These are phyloP conservation scores for Globisporangium sylvaticum DNA, from an alignment of 352 stramenopile genomes.

Conservation along the genomic window DNA sequence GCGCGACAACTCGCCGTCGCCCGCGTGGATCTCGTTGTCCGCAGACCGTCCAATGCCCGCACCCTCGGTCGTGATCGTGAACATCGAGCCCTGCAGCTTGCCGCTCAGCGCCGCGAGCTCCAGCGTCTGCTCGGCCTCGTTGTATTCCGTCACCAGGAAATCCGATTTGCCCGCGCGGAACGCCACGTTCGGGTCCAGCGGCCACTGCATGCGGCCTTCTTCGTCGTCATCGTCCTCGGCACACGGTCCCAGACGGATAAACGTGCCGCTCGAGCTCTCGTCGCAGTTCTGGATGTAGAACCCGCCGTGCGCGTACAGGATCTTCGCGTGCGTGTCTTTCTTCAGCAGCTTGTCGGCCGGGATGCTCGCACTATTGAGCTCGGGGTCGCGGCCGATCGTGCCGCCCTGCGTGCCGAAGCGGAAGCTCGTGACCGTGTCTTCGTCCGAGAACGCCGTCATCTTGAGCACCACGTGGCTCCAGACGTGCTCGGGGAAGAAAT, in stretches of 20 bases:
- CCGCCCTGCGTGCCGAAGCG: conserved; percentile 48
- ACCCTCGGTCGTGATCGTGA: conserved; percentile 83
- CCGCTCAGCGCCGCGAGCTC: conserved; percentile 56
- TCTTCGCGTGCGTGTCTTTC: conserved; percentile 41
- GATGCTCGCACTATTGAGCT: conserved; percentile 58
- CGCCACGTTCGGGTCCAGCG: conserved; percentile 45
- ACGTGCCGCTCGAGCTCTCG: conserved; percentile 56
- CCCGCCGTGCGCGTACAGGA: conserved; percentile 49
- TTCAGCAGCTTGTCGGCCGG: conserved; percentile 69
- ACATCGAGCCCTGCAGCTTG: conserved; percentile 67
- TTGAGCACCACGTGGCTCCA: conserved; percentile 80
- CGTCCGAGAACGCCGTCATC: conserved; percentile 77
- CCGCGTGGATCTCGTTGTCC: conserved; percentile 91
- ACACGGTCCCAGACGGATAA: conserved; percentile 52
- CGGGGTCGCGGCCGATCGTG: conserved; percentile 41
- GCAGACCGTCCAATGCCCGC: conserved; percentile 81
- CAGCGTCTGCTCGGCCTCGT: conserved; percentile 49
- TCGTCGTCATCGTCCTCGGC: conserved; percentile 26
- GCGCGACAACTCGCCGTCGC: conserved; percentile 93
- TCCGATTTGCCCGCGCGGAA: conserved; percentile 84
- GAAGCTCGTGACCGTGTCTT: conserved; percentile 75
- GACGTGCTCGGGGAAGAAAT: conserved; percentile 32
- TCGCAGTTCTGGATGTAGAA: conserved; percentile 64
- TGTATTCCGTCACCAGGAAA: conserved; percentile 59
- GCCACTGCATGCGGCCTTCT: conserved; percentile 78